Evolutionary conservation across 2,329 filamentous ascomycete species (phyloP).

Genomic region (Apiospora aurea): DNA sequence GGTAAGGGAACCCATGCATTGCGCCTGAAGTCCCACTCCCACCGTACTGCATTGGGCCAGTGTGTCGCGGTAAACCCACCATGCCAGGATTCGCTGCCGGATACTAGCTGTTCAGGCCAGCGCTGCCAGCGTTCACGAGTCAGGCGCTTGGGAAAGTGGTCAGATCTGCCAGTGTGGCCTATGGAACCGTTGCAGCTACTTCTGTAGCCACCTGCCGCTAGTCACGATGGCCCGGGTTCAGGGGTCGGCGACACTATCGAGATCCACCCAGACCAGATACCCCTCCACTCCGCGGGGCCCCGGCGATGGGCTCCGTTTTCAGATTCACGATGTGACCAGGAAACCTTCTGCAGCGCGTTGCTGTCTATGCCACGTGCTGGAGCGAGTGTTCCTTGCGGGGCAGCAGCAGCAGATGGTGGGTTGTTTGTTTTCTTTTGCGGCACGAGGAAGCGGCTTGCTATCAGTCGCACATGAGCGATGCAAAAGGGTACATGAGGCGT

Average conservation of each 20-base stretch:
- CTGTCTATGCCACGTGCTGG: conserved; percentile 3
- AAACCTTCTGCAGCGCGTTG: not conserved
- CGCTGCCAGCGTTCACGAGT: not conserved
- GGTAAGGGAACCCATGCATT: not conserved
- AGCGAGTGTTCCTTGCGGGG: too few species aligned
- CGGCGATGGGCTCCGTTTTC: not conserved
- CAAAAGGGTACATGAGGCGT: not conserved
- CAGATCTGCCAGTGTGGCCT: not conserved
- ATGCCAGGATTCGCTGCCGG: not conserved
- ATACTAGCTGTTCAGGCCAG: not conserved
- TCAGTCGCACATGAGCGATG: not conserved
- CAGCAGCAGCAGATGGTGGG: too few species aligned
- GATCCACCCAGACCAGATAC: not conserved
- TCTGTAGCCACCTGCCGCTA: not conserved
- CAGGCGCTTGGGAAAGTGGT: not conserved
- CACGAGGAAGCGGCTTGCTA: not conserved
- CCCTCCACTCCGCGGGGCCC: not conserved
- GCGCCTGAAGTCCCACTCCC: conserved; percentile 7
- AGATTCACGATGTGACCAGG: not conserved
- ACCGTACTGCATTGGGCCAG: not conserved
- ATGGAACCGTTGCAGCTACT: not conserved
- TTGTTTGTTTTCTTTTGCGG: not conserved
- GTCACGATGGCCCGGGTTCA: not conserved
- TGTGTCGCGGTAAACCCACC: not conserved
- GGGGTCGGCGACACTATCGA: not conserved